Percentiles rank a stretch among this genome's conserved stretches.
Evolutionary conservation across 2,329 filamentous ascomycete species (phyloP).

Genomic region (Xylaria sp.): DNA sequence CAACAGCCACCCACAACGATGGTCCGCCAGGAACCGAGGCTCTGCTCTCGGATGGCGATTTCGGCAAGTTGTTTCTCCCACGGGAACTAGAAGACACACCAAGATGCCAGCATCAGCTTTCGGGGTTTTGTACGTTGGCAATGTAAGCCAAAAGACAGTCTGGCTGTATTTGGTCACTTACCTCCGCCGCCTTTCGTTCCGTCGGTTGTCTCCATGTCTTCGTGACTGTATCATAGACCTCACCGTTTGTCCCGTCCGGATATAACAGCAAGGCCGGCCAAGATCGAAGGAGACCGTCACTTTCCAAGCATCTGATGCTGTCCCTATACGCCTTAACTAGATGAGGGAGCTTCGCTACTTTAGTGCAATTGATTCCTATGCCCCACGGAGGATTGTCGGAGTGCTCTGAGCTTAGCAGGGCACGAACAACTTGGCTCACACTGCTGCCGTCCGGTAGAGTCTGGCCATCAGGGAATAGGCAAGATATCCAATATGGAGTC

Average conservation of each 20-base stretch:
- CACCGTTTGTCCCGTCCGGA: constrained; percentile 63
- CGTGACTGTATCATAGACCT: constrained; percentile 60
- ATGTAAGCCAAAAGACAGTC: not conserved
- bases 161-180: constrained; percentile 18
- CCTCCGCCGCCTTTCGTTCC: constrained; percentile 21
- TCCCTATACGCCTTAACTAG: constrained; percentile 52
- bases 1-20: constrained; percentile 52
- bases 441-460: constrained; percentile 52
- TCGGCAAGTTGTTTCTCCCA: constrained; percentile 45
- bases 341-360: constrained; percentile 54
- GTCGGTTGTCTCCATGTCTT: constrained; percentile 52
- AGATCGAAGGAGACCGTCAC: constrained; percentile 30
- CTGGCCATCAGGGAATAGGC: constrained; percentile 55
- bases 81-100: constrained; percentile 25
- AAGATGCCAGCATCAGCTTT: constrained; percentile 11
- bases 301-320: constrained; percentile 37
- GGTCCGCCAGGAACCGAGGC: constrained; percentile 38
- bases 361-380: constrained; percentile 65
- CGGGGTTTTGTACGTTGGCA: not conserved
- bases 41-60: constrained; percentile 36
- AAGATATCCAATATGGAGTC: constrained; percentile 55
- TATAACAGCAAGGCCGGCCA: constrained; percentile 58
- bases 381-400: constrained; percentile 46
- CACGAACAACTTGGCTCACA: constrained; percentile 38
- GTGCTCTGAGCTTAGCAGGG: constrained; percentile 25